Base-by-base conservation (phyloP, 2,329 filamentous ascomycete genomes). In the Niveomyces coronatus region DNA sequence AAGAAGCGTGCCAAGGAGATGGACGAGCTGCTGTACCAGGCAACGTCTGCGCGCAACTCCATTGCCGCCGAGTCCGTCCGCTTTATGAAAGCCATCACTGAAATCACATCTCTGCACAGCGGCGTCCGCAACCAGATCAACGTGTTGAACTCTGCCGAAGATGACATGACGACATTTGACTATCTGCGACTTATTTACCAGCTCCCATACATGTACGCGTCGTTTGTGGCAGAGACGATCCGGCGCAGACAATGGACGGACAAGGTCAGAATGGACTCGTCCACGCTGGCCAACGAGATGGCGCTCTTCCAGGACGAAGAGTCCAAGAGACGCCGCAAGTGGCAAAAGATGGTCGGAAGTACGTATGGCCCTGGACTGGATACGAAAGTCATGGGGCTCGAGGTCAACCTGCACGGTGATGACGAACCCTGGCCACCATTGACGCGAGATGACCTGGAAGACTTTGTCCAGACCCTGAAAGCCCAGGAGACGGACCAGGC, bases 271-370 rank as follows among this genome's bases (percentile, higher is more conserved):
- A 73, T 76, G 3, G 91, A 96, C 51, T 91, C 89, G 1, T 79
- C 84, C 3, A 85, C 82, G 0, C 64, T 98, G 18, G 86, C 87
- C 18, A 93, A 96, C 55, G 89, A 96, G 54, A 85, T 96, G 72
- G 85, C 87, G 2, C 67, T 85, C 1, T 89, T 93, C 46, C 85
- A 91, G 52, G 88, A 95, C 44, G 91, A 96, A 58, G 91, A 98
- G 56, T 75, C 85, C 35, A 87, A 89, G 50, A 72, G 91, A 36
- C 75, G 91, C 31, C 84, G 82, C 50, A 93, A 84, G 53, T 98
- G 91, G 91, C 72, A 89, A 44, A 93, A 87, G 53, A 82, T 75
- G 47, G 81, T 93, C 32, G 86, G 85, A 7, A 79, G 79, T 50
- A 79, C 80, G 30, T 81, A 85, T 40, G 78, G 76, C 13, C 77